These are phyloP conservation scores for Penicillium paradoxum DNA, from an alignment of 495 filamentous ascomycete genomes.

Conservation along the genomic window DNA sequence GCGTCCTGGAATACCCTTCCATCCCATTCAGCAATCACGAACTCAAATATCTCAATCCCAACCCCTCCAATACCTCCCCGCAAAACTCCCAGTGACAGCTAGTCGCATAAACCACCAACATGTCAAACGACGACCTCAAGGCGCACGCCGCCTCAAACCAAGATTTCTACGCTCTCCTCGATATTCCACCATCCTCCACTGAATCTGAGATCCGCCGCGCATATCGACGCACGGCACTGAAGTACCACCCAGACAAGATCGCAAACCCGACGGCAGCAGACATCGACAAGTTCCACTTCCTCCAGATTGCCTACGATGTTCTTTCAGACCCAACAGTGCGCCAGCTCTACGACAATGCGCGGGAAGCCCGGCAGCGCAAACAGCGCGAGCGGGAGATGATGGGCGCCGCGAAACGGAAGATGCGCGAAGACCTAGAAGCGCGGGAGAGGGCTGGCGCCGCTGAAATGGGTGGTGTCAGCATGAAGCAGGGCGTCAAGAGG, in stretches of 20 bases:
- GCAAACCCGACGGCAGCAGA: slow-evolving; percentile 51
- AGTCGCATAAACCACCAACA: slow-evolving; percentile 17
- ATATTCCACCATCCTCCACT: slow-evolving; percentile 56
- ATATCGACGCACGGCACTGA: slow-evolving; percentile 83
- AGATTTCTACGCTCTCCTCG: slow-evolving; percentile 83
- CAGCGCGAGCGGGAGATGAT: slow-evolving; percentile 61
- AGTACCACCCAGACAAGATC: slow-evolving; percentile 86
- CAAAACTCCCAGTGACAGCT: not conserved
- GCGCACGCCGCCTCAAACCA: slow-evolving; percentile 54
- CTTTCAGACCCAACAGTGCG: slow-evolving; percentile 58
- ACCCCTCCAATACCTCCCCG: not conserved
- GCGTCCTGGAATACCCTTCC: not conserved
- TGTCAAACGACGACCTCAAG: slow-evolving; percentile 50
- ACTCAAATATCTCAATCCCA: not conserved
- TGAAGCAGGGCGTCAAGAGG: slow-evolving; percentile 41
- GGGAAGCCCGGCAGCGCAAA: slow-evolving; percentile 56
- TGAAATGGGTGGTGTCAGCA: slow-evolving; percentile 10
- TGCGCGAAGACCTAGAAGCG: slow-evolving; percentile 72
- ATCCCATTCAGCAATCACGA: not conserved
- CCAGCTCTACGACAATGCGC: slow-evolving; percentile 64
- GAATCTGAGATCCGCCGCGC: slow-evolving; percentile 75
- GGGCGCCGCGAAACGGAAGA: slow-evolving; percentile 60
- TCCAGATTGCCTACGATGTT: slow-evolving; percentile 68
- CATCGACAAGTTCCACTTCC: slow-evolving; percentile 68
- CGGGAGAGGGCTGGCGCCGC: slow-evolving; percentile 47